These are phyloP conservation scores for Phoma sp. DNA, from an alignment of 2,329 filamentous ascomycete species.

Conservation along the genomic window DNA sequence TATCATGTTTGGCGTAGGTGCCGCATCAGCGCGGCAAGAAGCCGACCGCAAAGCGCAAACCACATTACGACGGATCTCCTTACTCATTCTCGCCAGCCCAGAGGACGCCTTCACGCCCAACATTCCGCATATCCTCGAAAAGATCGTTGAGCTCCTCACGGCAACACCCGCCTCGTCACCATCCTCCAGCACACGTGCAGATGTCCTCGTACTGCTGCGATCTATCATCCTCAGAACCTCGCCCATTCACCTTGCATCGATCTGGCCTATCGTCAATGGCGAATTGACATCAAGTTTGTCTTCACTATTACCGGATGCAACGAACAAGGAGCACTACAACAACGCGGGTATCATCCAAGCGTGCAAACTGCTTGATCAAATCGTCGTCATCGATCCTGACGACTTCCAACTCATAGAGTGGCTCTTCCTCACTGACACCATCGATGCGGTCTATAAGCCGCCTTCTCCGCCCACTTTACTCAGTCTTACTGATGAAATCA, in stretches of 20 bases:
- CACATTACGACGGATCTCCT: constrained; percentile 81
- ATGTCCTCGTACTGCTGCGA: constrained; percentile 87
- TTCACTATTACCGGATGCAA: constrained; percentile 72
- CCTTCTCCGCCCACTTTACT: constrained; percentile 67
- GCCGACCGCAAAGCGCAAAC: constrained; percentile 92
- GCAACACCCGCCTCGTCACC: constrained; percentile 90
- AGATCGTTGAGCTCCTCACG: constrained; percentile 82
- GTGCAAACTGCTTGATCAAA: constrained; percentile 88
- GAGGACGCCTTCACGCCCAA: constrained; percentile 82
- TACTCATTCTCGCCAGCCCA: constrained; percentile 77
- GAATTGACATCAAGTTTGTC: constrained; percentile 83
- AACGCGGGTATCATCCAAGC: constrained; percentile 82
- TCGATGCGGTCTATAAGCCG: constrained; percentile 90
- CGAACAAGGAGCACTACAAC: constrained; percentile 76
- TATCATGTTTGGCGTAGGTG: constrained; percentile 98
- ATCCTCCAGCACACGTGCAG: constrained; percentile 85
- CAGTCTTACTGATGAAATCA: constrained; percentile 83
- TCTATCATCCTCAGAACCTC: constrained; percentile 81
- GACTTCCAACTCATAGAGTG: constrained; percentile 99
- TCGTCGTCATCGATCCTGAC: constrained; percentile 87
- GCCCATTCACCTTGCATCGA: constrained; percentile 76
- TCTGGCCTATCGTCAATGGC: constrained; percentile 90
- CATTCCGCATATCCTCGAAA: constrained; percentile 75
- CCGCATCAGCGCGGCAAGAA: constrained; percentile 90
- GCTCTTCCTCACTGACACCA: constrained; percentile 96